Evolutionary conservation across 257 asterid species (phyloP), one percentile per base, ranked within the genome.

Genomic region (Solanum sejunctum): DNA sequence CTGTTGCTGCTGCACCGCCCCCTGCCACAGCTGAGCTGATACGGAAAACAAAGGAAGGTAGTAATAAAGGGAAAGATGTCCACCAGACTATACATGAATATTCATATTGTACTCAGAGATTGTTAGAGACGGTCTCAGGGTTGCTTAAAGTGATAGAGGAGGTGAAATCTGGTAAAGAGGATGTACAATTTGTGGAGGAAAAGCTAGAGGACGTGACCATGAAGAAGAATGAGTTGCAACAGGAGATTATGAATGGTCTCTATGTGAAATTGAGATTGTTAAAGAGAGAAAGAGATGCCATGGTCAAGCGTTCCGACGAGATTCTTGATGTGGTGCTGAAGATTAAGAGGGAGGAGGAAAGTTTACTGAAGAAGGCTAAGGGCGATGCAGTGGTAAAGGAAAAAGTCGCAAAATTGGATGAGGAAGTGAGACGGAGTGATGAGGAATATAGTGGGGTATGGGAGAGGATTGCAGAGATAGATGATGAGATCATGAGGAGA

Each of bases 391-490:
- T 80, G 21, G 61, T 84, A 15, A 66, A 70, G 77, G 87, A 52
- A 66, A 87, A 86, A 89, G 72, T 89, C 66, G 91, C 75, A 60
- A 90, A 85, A 88, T 86, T 93, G 84, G 90, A 91, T 78, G 95
- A 93, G 82, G 90, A 85, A 58, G 84, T 89, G 89, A 88, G 47
- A 80, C 87, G 51, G 60, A 70, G 61, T 87, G 98, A 93, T 86
- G 87, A 47, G 80, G 93, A 92, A 61, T 93, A 91, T 85, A 89
- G 72, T 82, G 92, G 88, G 67, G 39, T 78, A 45, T 90, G 89
- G 93, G 98, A 92, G 84, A 91, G 91, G 89, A 90, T 97, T 79
- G 90, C 81, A 81, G 96, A 93, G 90, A 88, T 97, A 83, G 99
- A 97, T 45, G 97, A 91, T 88, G 89, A 86, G 88, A 93, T 95